These are phyloP conservation scores for Ceratocystis ficicola DNA, from an alignment of 2,329 filamentous ascomycete species.

Conservation along the genomic window DNA sequence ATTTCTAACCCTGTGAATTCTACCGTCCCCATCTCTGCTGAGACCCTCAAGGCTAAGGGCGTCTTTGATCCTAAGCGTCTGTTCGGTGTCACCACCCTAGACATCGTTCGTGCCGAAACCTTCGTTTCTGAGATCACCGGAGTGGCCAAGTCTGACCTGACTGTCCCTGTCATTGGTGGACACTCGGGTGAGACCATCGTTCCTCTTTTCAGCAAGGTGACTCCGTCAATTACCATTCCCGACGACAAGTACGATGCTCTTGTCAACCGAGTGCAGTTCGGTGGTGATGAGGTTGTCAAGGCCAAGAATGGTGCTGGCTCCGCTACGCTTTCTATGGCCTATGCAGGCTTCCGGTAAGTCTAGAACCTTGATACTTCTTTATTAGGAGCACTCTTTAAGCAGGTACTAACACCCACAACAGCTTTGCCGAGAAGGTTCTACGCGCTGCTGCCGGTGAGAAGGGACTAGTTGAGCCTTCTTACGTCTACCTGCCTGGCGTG, in stretches of 20 bases:
- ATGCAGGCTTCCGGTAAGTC: constrained; percentile 76
- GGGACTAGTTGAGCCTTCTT: constrained; percentile 88
- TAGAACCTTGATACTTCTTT: not conserved
- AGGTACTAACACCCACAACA: constrained; percentile 5
- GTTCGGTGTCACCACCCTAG: constrained; percentile 96
- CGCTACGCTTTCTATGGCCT: constrained; percentile 88
- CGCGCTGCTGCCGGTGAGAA: constrained; percentile 80
- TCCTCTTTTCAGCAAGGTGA: constrained; percentile 85
- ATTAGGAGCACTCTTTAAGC: constrained; percentile 28
- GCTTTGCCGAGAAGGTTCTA: constrained; percentile 89
- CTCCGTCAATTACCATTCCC: constrained; percentile 67
- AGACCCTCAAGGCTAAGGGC: constrained; percentile 84
- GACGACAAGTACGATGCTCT: constrained; percentile 81
- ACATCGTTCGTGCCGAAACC: constrained; percentile 95
- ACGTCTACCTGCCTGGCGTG: constrained; percentile 86
- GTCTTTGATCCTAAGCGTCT: constrained; percentile 93
- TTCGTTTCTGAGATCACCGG: constrained; percentile 81
- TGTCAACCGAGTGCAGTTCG: constrained; percentile 92
- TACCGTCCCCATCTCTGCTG: constrained; percentile 91
- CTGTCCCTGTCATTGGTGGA: constrained; percentile 85
- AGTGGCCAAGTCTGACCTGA: constrained; percentile 67
- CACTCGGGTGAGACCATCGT: constrained; percentile 98
- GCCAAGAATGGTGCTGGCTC: constrained; percentile 87
- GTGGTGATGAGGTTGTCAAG: constrained; percentile 93
- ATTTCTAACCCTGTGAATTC: constrained; percentile 99